Percentiles rank a stretch among this genome's conserved stretches.
Evolutionary conservation across 2,329 filamentous ascomycete genomes (phyloP).

Genomic region (Trichoderma sp.): DNA sequence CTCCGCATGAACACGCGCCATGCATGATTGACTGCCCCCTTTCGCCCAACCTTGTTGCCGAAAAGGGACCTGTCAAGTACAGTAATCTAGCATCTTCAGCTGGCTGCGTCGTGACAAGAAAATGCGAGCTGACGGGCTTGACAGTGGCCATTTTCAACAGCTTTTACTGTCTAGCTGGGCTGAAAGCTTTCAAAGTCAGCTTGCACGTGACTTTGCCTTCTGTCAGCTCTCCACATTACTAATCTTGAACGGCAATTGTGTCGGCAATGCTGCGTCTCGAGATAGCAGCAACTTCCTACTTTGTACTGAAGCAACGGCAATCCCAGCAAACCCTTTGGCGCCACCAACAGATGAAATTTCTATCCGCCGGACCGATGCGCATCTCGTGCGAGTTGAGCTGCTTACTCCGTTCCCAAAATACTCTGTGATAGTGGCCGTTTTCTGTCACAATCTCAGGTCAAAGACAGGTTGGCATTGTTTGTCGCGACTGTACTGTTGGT

Average conservation of each 20-base stretch:
- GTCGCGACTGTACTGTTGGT: neutral
- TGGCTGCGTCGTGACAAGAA: neutral
- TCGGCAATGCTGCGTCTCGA: slow-evolving; percentile 9
- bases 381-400: neutral
- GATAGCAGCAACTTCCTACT: neutral
- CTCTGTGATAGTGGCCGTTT: neutral
- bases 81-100: neutral
- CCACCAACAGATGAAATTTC: slow-evolving; percentile 5
- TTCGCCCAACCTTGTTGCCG: neutral
- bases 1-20: neutral
- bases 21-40: neutral
- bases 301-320: neutral
- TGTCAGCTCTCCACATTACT: neutral
- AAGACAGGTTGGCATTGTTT: neutral
- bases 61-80: neutral
- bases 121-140: neutral
- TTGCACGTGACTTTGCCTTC: neutral
- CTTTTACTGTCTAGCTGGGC: neutral
- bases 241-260: neutral
- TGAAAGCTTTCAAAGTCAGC: neutral
- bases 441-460: neutral
- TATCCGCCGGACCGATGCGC: slow-evolving; percentile 12
- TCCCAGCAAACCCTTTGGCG: slow-evolving; percentile 1
- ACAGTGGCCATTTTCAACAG: neutral
- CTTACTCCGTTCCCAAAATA: neutral